These are phyloP conservation scores for Paramecium pentaurelia DNA, from an alignment of 73 alveolate species.

Conservation along the genomic window DNA sequence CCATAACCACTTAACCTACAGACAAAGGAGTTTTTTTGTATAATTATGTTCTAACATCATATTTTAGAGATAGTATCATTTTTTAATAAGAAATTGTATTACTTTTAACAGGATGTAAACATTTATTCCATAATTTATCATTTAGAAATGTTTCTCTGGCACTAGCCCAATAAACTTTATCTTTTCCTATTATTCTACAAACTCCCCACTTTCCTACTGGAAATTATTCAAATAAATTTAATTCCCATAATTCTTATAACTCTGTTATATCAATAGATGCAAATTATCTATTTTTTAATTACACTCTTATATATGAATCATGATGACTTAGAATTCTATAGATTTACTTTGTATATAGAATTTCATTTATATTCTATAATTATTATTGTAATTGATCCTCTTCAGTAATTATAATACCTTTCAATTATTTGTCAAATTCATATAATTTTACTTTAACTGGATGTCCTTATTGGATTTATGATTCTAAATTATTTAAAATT, in stretches of 20 bases:
- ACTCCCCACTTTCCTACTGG: slow-evolving; percentile 29
- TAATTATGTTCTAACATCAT: slow-evolving; percentile 23
- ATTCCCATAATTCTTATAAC: neutral
- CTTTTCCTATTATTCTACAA: neutral
- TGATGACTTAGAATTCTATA: slow-evolving; percentile 25
- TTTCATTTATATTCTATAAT: neutral
- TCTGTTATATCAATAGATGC: slow-evolving; percentile 45
- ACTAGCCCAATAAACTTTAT: slow-evolving; percentile 31
- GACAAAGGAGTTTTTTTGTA: neutral
- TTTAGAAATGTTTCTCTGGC: slow-evolving; percentile 45
- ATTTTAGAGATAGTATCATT: neutral
- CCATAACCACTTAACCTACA: neutral
- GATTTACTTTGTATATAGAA: neutral
- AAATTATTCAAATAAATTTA: neutral
- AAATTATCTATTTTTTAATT: neutral
- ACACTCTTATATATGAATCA: slow-evolving; percentile 31
- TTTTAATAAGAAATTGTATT: neutral
- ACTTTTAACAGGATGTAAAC: slow-evolving; percentile 30
- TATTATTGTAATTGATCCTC: neutral
- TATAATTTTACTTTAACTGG: neutral
- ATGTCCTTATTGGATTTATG: neutral
- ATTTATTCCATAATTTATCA: slow-evolving; percentile 32
- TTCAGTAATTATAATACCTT: neutral
- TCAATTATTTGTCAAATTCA: neutral
- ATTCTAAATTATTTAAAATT: neutral